Base-by-base conservation (phyloP, 345 rosid species). In the Hibiscus trionum region DNA sequence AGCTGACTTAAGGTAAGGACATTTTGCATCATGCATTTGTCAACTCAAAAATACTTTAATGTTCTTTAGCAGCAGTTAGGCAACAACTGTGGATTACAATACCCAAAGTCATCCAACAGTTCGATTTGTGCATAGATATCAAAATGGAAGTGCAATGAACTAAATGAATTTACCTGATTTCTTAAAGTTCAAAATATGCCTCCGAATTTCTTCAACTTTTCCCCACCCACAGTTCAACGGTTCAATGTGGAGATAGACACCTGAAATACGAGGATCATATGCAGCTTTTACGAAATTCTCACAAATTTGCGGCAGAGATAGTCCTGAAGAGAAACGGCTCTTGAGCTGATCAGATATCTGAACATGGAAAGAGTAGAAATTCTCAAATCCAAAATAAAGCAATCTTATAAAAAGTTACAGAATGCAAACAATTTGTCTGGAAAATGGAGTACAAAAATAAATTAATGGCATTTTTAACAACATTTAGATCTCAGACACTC, bases 291-390 rank as follows among this genome's bases (percentile, higher is more conserved):
- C 66, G 5, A 94, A 83, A 83, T 94, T 94, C 57, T 94, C 98
- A 42, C 97, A 91, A 42, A 91, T 77, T 79, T 90, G 94, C 9
- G 98, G 98, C 47, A 94, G 78, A 42, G 93, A 91, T 42, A 94
- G 84, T 46, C 88, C 94, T 72, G 95, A 81, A 75, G 93, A 85
- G 89, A 91, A 94, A 75, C 91, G 88, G 82, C 96, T 86, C 90
- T 90, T 86, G 19, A 90, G 78, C 93, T 91, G 98, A 84, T 94
- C 98, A 82, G 91, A 80, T 88, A 94, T 84, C 98, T 94, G 90
- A 80, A 80, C 66, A 89, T 64, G 73, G 35, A 58, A 66, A 33
- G 44, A 56, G 19, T 0, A 27, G 59, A 66, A 68, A 11, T 5
- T 63, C 31, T 71, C 71, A 79, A 78, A 44, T 68, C 55, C 71